These are phyloP conservation scores for Fraxinus quadrangulata DNA, from an alignment of 257 asterid species.

Conservation along the genomic window DNA sequence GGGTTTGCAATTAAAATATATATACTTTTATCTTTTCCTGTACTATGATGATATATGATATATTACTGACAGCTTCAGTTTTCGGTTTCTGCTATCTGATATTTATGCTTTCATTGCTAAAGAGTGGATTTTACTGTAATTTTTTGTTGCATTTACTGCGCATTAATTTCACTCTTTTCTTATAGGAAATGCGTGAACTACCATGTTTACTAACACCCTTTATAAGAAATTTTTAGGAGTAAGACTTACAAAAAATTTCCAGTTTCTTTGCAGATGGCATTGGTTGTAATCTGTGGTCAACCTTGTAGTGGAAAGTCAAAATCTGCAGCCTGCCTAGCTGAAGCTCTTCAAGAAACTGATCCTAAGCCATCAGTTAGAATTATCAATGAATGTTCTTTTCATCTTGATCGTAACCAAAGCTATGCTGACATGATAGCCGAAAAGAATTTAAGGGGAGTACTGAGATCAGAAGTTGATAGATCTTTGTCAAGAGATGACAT, in stretches of 20 bases:
- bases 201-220: background rate
- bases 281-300: conserved; percentile 96
- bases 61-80: background rate
- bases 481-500: conserved; percentile 76
- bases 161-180: background rate
- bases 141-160: conserved; percentile 2
- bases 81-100: background rate
- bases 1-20: background rate
- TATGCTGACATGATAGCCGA: conserved; percentile 87
- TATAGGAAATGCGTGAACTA: background rate
- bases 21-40: background rate
- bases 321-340: conserved; percentile 69
- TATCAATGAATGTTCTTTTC: conserved; percentile 76
- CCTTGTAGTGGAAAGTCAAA: conserved; percentile 95
- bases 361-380: conserved; percentile 62
- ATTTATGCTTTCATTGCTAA: background rate
- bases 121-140: background rate
- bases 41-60: background rate
- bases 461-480: conserved; percentile 95
- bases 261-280: conserved; percentile 64
- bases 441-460: conserved; percentile 84
- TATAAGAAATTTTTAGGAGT: background rate
- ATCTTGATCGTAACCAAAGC: conserved; percentile 79
- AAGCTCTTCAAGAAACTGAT: conserved; percentile 80
- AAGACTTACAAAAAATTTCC: background rate